Base-by-base conservation (phyloP, 1,139 yeast genomes). In the Zhuliangozyma parablackwelliae region DNA sequence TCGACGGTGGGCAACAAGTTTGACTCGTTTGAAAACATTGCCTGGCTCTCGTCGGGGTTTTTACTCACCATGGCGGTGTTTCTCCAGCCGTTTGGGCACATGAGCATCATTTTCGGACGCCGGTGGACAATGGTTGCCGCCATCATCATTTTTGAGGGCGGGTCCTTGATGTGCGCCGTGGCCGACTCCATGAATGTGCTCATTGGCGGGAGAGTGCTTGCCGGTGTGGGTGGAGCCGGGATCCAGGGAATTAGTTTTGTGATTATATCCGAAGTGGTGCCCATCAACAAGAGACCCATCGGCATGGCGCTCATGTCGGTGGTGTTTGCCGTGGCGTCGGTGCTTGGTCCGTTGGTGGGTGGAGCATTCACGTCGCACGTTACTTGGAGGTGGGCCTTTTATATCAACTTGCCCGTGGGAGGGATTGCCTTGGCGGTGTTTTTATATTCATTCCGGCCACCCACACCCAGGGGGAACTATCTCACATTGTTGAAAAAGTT, bases 371-470 rank as follows among this genome's bases (percentile, higher is more conserved):
- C 74, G 5, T 51, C 62, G 21, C 59, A 63, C 40, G 59, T 57
- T 21, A 43, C 45, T 10, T 84, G 92, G 92, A 70, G 92, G 57
- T 82, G 90, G 90, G 78, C 86, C 45, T 84, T 83, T 56, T 84
- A 80, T 56, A 71, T 84, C 8, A 65, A 65, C 39, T 59, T 65
- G 41, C 71, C 71, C 10, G 51, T 65, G 44, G 71, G 71, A 10
- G 70, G 61, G 2, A 37, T 59, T 23, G 68, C 70, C 1, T 34
- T 50, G 27, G 50, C 42, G 1, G 48, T 59, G 23, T 58, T 65
- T 33, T 36, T 49, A 21, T 50, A 49, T 28, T 49, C 59, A 0
- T 65, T 63, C 46, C 54, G 61, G 32, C 69, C 70, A 3, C 71
- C 71, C n/a, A 45, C 42, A 31, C 53, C 64, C 5, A 51, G 45